Evolutionary conservation across 208 protist species (phyloP), one percentile per base, ranked within the genome.

Genomic region (Plasmodiophora brassicae): DNA sequence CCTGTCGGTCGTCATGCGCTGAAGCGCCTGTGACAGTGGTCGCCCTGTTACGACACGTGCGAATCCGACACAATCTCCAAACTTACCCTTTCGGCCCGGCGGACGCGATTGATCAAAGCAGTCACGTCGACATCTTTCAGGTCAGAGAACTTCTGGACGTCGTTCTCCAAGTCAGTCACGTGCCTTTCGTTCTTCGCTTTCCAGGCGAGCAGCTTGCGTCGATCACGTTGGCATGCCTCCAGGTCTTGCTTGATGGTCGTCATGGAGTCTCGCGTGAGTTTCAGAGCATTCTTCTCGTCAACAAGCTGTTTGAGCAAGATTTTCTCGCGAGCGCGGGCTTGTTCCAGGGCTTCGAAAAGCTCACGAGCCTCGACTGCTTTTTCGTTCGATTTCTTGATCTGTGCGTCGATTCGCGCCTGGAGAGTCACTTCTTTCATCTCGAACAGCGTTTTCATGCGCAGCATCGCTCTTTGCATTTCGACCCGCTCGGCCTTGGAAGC

Each of bases 391-490:
- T 78, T 78, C 41, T 38, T 5, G 5, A 78, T 78, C 41, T 78
- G 65, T 14, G 14, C 65, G 20, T 78, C 65, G 14, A 78, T n/a
- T 32, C 65, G 65, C 10, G 65, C 32, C 5, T 78, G 65, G 5
- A 78, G 65, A 36, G 65, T 78, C 10, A 78, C 5, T 32, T 78
- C 65, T 32, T 78, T 78, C 65, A 78, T 78, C n/a, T 78, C 65
- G n/a, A 78, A 78, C 65, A 78, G 41, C 14, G 65, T 78, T 32
- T 78, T 78, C 65, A 78, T 78, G 10, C 65, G 5, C 14, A 78
- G 32, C 65, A 78, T 78, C 32, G 65, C 41, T 8, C 65, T n/a
- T 32, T 78, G 65, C 65, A 78, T 78, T 36, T 78, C 65, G 32
- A 38, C 65, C 20, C 20, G n/a, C 32, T 78, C 65, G 10, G 32